Base-by-base conservation (phyloP, 208 protist species). In the Herpetomonas samuelpessoai region DNA sequence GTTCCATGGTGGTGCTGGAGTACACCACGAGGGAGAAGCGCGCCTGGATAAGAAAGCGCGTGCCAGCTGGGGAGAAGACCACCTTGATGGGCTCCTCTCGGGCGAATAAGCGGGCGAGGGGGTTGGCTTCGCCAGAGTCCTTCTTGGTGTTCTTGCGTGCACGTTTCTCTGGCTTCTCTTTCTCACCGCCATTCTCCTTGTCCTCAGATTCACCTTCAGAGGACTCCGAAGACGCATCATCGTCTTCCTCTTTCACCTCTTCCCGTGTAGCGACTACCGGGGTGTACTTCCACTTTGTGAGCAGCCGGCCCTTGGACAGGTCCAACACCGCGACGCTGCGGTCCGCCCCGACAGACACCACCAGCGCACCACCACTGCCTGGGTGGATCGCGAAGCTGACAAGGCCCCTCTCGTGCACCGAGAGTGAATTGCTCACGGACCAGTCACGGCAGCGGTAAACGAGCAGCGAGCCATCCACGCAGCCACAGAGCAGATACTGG, bases 261-360 rank as follows among this genome's bases (percentile, higher is more conserved):
- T 39, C 56, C 28, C 52, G 39, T 21, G 7, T 35, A 1, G 56
- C 47, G 14, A 52, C 29, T 16, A 81, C 14, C 22, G 10, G 27
- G 53, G 59, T 81, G 69, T 81, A 92, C 66, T 79, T 81, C 85
- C 85, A 92, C 71, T 92, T 92, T 27, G 81, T 89, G 16, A 92
- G 62, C 52, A 92, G 69, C 39, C 56, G 59, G 0, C 68, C 77
- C 38, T 67, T 76, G 12, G 64, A 24, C 6, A 92, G 62, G 55
- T 92, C 86, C 10, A 92, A 49, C 68, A 90, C 74, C 0, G 79
- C 79, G 3, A 92, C 70, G 26, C 63, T 27, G 61, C 82, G 82
- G 60, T 92, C 86, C 0, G 62, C 72, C 19, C 71, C 80, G 28
- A 84, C 55, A 3, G 74, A 90, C 38, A 89, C 74, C 47, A 67